phyloP scores from a whole-genome alignment of 176 grass and related monocot species.

The sorghum (Sorghum bicolor) region Sorghum_bicolor_NCBIv3 NC_012873.2:52583001-52583500 shows the following conservation, averaged over 20 bases:
- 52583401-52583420: constrained; percentile 80
- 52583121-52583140: background rate
- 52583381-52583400: constrained; percentile 82
- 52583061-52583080: background rate
- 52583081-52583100: background rate
- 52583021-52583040: background rate
- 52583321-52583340: constrained; percentile 34
- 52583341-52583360: constrained; percentile 80
- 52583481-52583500: constrained; percentile 94
- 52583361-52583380: constrained; percentile 88
- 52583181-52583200: background rate
- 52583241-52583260: background rate
- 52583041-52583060: background rate
- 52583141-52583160: background rate
- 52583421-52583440: constrained; percentile 90
- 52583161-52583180: background rate
- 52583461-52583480: constrained; percentile 80
- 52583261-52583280: background rate
- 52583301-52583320: background rate
- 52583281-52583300: background rate
- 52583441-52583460: constrained; percentile 91
- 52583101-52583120: background rate
- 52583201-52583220: background rate
- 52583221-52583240: background rate
- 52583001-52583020: background rate